A percentile compares a stretch with the other conserved stretches of the same genome.
Conservation (phyloP, 345 rosid species). For the Boechera divaricarpa region DNA sequence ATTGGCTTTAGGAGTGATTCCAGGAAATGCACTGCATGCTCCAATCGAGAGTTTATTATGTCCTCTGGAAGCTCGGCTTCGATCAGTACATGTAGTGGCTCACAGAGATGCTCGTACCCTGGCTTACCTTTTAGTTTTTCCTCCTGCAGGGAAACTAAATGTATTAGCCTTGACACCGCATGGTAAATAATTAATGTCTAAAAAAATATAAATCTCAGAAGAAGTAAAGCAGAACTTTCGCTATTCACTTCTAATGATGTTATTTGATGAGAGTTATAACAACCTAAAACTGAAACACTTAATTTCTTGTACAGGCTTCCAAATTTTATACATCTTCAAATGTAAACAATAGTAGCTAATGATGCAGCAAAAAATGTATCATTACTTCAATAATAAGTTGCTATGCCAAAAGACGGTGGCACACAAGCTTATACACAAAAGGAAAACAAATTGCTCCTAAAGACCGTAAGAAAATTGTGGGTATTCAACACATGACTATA, state of each 20-base stretch:
- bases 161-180: conserved; percentile 19
- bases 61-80: conserved; percentile 96
- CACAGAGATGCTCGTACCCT: conserved; percentile 92
- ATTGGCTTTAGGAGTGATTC: conserved; percentile 88
- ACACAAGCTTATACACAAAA: background rate
- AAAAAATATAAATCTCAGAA: background rate
- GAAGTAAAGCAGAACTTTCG: background rate
- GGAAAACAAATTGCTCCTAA: background rate
- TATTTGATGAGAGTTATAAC: background rate
- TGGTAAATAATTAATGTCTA: background rate
- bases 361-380: conserved; percentile 12
- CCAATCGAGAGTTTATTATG: conserved; percentile 68
- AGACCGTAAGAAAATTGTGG: background rate
- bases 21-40: conserved; percentile 71
- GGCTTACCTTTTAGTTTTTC: conserved; percentile 92
- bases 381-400: background rate
- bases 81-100: conserved; percentile 82
- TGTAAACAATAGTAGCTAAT: background rate
- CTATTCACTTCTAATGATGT: background rate
- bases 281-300: background rate
- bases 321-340: background rate
- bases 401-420: background rate
- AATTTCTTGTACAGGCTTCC: background rate
- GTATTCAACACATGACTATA: background rate
- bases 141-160: conserved; percentile 53